Conservation (phyloP, 495 filamentous ascomycete genomes). For the Lophiotrema nucula region DNA sequence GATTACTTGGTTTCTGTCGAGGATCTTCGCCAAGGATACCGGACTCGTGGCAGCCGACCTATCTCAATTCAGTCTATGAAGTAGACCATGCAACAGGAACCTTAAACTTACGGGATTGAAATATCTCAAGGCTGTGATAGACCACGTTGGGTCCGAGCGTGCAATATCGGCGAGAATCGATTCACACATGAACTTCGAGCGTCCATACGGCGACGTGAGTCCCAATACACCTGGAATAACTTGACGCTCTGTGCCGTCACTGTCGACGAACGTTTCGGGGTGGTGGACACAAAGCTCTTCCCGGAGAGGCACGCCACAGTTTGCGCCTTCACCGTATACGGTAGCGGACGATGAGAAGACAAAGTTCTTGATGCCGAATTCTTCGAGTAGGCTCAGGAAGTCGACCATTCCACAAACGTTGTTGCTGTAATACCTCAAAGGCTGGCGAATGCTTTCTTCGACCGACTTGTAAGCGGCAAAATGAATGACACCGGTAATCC, state of each 20-base stretch:
- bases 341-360: slow-evolving; percentile 68
- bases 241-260: slow-evolving; percentile 38
- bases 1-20: slow-evolving; percentile 59
- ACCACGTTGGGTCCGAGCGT: slow-evolving; percentile 58
- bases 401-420: slow-evolving; percentile 64
- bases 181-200: slow-evolving; percentile 66
- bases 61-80: slow-evolving; percentile 8
- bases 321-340: slow-evolving; percentile 60
- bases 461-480: slow-evolving; percentile 64
- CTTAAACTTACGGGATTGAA: slow-evolving; percentile 57
- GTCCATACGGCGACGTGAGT: slow-evolving; percentile 64
- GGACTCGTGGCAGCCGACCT: slow-evolving; percentile 60
- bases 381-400: slow-evolving; percentile 53
- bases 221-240: slow-evolving; percentile 50
- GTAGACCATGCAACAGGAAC: background rate
- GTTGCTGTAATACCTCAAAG: slow-evolving; percentile 64
- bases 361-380: slow-evolving; percentile 63
- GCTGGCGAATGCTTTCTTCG: slow-evolving; percentile 51
- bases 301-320: slow-evolving; percentile 52
- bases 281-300: slow-evolving; percentile 63
- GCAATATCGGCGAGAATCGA: slow-evolving; percentile 64
- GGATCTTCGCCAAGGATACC: slow-evolving; percentile 66
- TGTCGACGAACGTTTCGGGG: slow-evolving; percentile 40
- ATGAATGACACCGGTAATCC: slow-evolving; percentile 61
- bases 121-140: slow-evolving; percentile 62